phyloP scores from a whole-genome alignment of 371 early-diverging fungal species.

The Mucor ambiguus region DNA sequence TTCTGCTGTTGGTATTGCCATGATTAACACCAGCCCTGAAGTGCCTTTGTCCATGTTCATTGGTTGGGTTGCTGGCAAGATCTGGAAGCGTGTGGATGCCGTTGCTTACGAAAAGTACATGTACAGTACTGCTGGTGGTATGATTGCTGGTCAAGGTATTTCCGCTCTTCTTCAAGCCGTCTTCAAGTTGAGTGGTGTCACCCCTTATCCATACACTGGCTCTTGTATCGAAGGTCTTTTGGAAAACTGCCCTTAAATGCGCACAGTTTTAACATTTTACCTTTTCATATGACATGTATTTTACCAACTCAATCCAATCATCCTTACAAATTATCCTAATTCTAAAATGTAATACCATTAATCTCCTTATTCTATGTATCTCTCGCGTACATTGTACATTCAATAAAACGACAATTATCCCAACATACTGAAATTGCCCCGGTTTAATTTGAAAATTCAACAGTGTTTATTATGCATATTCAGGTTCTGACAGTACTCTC shows the following conservation, averaged over 20 bases:
- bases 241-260: conserved; percentile 36
- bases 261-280: neutral
- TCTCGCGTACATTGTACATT: neutral
- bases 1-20: conserved; percentile 71
- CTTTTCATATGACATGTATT: neutral
- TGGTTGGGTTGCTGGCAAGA: conserved; percentile 55
- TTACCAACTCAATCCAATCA: neutral
- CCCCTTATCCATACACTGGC: conserved; percentile 24
- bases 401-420: no score
- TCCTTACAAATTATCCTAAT: neutral
- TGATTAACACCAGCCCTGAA: conserved; percentile 65
- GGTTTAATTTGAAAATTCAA: no score
- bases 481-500: no score
- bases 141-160: conserved; percentile 80
- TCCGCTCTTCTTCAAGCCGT: conserved; percentile 67
- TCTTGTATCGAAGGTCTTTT: conserved; percentile 33
- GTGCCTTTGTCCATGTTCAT: conserved; percentile 63
- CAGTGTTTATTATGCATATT: no score
- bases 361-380: neutral
- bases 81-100: conserved; percentile 56
- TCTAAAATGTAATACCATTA: neutral
- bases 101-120: conserved; percentile 48
- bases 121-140: conserved; percentile 66
- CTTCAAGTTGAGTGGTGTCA: conserved; percentile 46
- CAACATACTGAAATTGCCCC: no score